Percentiles rank a stretch among this genome's conserved stretches.
Evolutionary conservation across 495 filamentous ascomycete genomes (phyloP).

Genomic region (Neurospora sp.): DNA sequence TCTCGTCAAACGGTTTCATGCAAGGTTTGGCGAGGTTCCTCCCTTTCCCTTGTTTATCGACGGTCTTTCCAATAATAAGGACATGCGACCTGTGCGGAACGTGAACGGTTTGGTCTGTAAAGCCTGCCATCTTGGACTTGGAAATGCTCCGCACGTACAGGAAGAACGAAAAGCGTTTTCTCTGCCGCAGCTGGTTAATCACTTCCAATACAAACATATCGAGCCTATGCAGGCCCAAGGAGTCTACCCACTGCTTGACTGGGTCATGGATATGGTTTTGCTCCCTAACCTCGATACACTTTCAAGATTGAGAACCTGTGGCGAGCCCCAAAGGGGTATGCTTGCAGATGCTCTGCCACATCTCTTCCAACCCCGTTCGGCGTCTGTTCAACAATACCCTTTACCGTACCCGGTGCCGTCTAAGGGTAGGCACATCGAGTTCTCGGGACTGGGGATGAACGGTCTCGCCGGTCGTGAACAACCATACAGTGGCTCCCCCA

Average conservation of each 20-base stretch:
- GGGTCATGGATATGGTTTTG: constrained; percentile 62
- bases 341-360: constrained; percentile 50
- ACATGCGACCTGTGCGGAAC: constrained; percentile 58
- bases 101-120: constrained; percentile 56
- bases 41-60: constrained; percentile 54
- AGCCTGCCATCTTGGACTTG: constrained; percentile 39
- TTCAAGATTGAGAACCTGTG: constrained; percentile 32
- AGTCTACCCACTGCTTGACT: constrained; percentile 35
- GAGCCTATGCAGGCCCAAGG: constrained; percentile 17
- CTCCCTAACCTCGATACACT: constrained; percentile 46
- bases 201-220: constrained; percentile 56
- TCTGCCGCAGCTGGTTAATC: constrained; percentile 51
- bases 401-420: not conserved
- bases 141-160: constrained; percentile 21
- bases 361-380: constrained; percentile 8
- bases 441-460: not conserved
- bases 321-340: constrained; percentile 47
- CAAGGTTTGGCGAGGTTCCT: constrained; percentile 45
- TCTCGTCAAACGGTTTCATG: constrained; percentile 42
- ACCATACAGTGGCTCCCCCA: not conserved
- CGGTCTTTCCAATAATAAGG: constrained; percentile 52
- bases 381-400: not conserved
- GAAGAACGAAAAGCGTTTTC: constrained; percentile 44
- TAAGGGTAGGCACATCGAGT: not conserved
- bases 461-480: not conserved